Base-by-base conservation (phyloP, 331 rosid species). In the Spiraea crenata region DNA sequence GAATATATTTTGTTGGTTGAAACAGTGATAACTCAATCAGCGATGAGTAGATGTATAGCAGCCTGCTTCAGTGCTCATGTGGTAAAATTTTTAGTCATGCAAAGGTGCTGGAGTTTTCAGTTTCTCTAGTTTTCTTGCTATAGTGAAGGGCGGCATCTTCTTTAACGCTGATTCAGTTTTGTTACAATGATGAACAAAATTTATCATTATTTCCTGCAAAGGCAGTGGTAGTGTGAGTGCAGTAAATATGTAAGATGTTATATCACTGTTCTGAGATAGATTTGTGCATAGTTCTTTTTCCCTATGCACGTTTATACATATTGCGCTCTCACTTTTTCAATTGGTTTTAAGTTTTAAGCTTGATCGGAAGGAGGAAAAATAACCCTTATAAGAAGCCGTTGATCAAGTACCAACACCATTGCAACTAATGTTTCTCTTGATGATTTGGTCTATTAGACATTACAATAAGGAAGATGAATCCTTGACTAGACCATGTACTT, bases 21-120 rank as follows among this genome's bases (percentile, higher is more conserved):
- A 69, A 42, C 85, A 87, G 99, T 90, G 74, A 87, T 87, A 76
- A 89, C 97, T 0, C 88, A 70, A 73, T 84, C 87, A 63, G 69
- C 82, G 39, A 83, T 85, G 89, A 77, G 84, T 73, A 89, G 82
- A 65, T 95, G 96, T 63, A 68, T 85, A 67, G 86, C 75, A 69
- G 78, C 81, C 77, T 95, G 99, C 87, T 54, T 87, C 79, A 70
- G 82, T 78, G 96, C 93, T 45, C 85, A 87, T 83, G 80, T 84
- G 42, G 77, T 83, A 6, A 95, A 86, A 82, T 38, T 81, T 71
- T 40, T 89, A 11, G 84, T 82, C 75, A 73, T 86, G 13, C 77
- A 72, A 44, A 45, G 74, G 60, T 83, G 62, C 73, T 70, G 58
- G 77, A 84, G 60, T 75, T 81, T 79, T 78, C 76, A 66, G 77